Percentiles rank a stretch among this genome's conserved stretches.
phyloP scores from a whole-genome alignment of 2,329 filamentous ascomycete species.

The Penicillium thymicola region DNA sequence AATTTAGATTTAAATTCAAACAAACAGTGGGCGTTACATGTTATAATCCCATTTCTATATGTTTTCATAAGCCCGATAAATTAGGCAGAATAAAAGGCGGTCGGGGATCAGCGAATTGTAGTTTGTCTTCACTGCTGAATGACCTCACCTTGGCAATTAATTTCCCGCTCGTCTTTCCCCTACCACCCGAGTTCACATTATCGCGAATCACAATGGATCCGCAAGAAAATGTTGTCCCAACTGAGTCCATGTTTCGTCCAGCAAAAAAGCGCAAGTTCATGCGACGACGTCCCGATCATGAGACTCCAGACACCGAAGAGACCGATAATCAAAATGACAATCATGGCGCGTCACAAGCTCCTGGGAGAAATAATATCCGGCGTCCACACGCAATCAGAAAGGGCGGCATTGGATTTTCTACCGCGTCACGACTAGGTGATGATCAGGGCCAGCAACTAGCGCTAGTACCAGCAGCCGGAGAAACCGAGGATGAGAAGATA shows the following conservation, averaged over 20 bases:
- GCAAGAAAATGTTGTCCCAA: conserved; percentile 18
- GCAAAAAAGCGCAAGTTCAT: conserved; percentile 52
- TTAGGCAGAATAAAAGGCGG: conserved; percentile 1
- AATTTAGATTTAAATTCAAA: not conserved
- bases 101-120: not conserved
- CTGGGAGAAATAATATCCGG: conserved; percentile 19
- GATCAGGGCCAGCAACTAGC: conserved; percentile 26
- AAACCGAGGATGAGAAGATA: conserved; percentile 35
- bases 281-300: conserved; percentile 41
- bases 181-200: not conserved
- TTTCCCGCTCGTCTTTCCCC: not conserved
- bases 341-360: conserved; percentile 8
- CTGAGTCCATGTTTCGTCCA: conserved; percentile 45
- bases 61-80: not conserved
- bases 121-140: conserved; percentile 7
- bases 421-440: conserved; percentile 26
- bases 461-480: conserved; percentile 24
- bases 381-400: conserved; percentile 38
- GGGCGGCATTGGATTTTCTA: conserved; percentile 48
- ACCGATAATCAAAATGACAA: conserved; percentile 13
- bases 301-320: conserved; percentile 15
- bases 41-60: not conserved
- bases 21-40: not conserved
- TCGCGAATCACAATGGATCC: conserved; percentile 28
- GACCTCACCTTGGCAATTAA: conserved; percentile 13